Evolutionary conservation across 768 basidiomycete genomes (phyloP), one percentile per base, ranked within the genome.

Genomic region (Boletus rufocinnamomeus): DNA sequence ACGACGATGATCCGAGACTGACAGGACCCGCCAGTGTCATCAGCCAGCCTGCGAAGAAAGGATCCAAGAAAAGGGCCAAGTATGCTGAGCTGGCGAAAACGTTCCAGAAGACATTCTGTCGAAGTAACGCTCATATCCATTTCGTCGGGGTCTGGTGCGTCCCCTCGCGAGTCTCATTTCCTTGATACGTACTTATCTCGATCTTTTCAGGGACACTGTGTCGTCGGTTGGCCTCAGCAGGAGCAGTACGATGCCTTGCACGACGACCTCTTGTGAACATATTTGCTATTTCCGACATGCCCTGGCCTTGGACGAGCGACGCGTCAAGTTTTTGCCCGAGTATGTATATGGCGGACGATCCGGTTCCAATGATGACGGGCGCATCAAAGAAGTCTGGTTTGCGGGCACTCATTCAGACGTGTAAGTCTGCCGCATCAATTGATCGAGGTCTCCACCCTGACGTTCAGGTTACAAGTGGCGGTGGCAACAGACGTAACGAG

Each of bases 281-380:
- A 68, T 80, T 9, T 77, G 76, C 43, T 72, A 70, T 46, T 80
- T 81, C 55, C 74, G 80, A 8, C 80, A 81, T 63, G 80, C 78
- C 1, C 67, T 81, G 6, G 80, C 81, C 1, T 66, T 81, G 28
- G 80, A 81, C 56, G 81, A 81, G 47, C 68, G 74, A 27, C 74
- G 81, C 7, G 79, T 80, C 43, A 81, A 80, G 50, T 81, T 80
- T 58, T 57, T 78, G 3, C 80, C 80, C 0, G 79, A 81, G 55
- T 79, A 76, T 46, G 76, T 64, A 0, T 65, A 75, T 30, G 74
- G 72, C 0, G 72, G 70, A 45, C 58, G 56, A 35, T 62, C 64
- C 13, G 28, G 51, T 19, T 4, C 25, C 13, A 32, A 16, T 4
- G 54, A 63, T 21, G 63, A 63, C n/a, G 68, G 61, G 6, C 66